phyloP scores from a whole-genome alignment of 2,329 filamentous ascomycete species.

The Colletotrichum sp. region DNA sequence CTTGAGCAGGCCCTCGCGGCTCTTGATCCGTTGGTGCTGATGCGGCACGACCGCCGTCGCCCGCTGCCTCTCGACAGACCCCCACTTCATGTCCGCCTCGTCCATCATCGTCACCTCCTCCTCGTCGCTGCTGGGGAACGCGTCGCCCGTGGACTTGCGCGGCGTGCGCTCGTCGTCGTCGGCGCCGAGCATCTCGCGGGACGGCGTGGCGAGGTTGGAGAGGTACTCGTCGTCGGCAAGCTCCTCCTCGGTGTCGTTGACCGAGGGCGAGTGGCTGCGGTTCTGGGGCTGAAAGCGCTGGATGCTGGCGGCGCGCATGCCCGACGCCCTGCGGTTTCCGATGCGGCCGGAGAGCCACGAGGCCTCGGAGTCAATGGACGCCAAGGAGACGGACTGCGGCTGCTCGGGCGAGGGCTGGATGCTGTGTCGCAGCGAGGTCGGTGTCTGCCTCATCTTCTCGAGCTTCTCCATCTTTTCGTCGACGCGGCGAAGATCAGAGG shows the following conservation, averaged over 20 bases:
- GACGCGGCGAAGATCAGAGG: slow-evolving; percentile 46
- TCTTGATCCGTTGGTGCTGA: slow-evolving; percentile 47
- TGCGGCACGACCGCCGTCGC: slow-evolving; percentile 21
- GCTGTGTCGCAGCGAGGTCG: slow-evolving; percentile 46
- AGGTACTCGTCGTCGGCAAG: slow-evolving; percentile 79
- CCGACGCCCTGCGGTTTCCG: slow-evolving; percentile 51
- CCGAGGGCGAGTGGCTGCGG: slow-evolving; percentile 33
- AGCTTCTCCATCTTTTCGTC: slow-evolving; percentile 33
- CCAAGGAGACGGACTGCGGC: slow-evolving; percentile 81
- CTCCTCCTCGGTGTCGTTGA: slow-evolving; percentile 66
- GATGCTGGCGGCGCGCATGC: slow-evolving; percentile 48
- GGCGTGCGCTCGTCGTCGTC: slow-evolving; percentile 24
- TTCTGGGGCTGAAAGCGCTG: slow-evolving; percentile 31
- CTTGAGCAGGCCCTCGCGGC: slow-evolving; percentile 57
- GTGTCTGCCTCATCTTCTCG: slow-evolving; percentile 46
- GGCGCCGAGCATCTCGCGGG: slow-evolving; percentile 18
- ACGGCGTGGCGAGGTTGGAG: slow-evolving; percentile 34
- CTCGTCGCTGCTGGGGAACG: slow-evolving; percentile 64
- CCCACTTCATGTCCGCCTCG: slow-evolving; percentile 56
- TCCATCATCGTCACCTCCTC: slow-evolving; percentile 44
- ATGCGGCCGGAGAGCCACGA: slow-evolving; percentile 90
- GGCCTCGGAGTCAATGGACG: slow-evolving; percentile 92
- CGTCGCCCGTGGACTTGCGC: slow-evolving; percentile 53
- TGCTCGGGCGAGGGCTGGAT: slow-evolving; percentile 54
- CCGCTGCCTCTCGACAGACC: slow-evolving; percentile 52